Evolutionary conservation across 192 early-diverging fungal species (phyloP), one percentile per base, ranked within the genome.

Genomic region (Chytriomyces confervae): DNA sequence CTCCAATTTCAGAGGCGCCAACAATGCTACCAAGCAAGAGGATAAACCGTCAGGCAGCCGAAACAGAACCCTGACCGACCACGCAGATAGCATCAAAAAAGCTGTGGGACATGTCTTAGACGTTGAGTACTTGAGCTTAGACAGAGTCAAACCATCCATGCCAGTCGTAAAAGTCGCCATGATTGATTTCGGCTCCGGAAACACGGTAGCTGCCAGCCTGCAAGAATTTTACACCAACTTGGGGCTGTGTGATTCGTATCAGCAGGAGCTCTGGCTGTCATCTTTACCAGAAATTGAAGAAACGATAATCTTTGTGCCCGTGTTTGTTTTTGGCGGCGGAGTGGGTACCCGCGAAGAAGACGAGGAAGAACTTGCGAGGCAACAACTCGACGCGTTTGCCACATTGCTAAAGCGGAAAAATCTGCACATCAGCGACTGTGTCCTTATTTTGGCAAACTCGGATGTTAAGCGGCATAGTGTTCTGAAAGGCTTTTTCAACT

Each of bases 391-490:
- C 13, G 7, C 9, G 23, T 70, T 70, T 27, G 53, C 50, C 24
- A 20, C 11, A 29, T 57, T 23, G 11, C 50, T 70, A 0, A 48
- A 44, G 7, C 10, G 43, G 20, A 50, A 18, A 9, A 48, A 6
- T 0, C 46, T 74, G 57, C 16, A 23, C 6, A 43, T 74, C n/a
- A 8, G 47, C 9, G 61, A 74, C 24, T 74, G 72, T 29, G 72
- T 74, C 6, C n/a, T 74, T 8, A 63, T 74, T 61, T 57, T 49
- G 11, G 72, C 72, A 23, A 20, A 74, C 45, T 49, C 72, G 57
- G 63, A 74, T 16, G 53, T 36, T 23, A 13, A 27, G 6, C 8
- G n/a, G 29, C 8, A 51, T 1, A 61, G 44, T 9, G 9, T 74
- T 57, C 63, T 74, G 45, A 57, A 57, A 20, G 53, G 53, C 13